Evolutionary conservation across 148 eudicot genomes (phyloP).

Genomic region (Tetragonia tetragonoides): DNA sequence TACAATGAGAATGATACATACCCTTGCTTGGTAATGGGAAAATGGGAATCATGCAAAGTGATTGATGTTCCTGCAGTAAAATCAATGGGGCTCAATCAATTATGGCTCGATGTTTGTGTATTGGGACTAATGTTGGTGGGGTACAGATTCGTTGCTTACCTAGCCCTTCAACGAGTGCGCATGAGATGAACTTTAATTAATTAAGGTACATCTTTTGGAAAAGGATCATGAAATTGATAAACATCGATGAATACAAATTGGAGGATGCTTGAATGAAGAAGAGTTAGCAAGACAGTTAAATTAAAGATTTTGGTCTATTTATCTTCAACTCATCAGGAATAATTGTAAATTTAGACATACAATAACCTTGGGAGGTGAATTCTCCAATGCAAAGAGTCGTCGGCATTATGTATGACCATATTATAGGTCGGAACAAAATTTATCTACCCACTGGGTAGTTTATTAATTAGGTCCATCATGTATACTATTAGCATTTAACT

Average conservation of each 20-base stretch:
- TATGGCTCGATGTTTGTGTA: slow-evolving; percentile 63
- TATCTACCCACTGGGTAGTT: too few relatives aligned
- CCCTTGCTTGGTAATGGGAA: slow-evolving; percentile 55
- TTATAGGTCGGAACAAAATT: too few relatives aligned
- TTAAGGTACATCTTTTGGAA: slow-evolving; percentile 7
- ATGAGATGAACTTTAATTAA: slow-evolving; percentile 27
- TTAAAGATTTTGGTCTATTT: slow-evolving; percentile 1
- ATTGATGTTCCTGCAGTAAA: slow-evolving; percentile 63
- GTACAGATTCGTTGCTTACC: slow-evolving; percentile 78
- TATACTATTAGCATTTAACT: too few relatives aligned
- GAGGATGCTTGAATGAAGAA: neutral
- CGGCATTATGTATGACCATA: neutral
- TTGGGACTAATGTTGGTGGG: slow-evolving; percentile 87
- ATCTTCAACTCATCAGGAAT: neutral
- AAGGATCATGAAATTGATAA: neutral
- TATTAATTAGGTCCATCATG: too few relatives aligned
- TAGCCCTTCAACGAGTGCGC: slow-evolving; percentile 68
- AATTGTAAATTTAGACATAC: neutral
- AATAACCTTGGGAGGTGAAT: slow-evolving; percentile 7
- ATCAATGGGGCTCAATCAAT: slow-evolving; percentile 61
- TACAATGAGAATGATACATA: slow-evolving; percentile 68
- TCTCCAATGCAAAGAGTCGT: neutral
- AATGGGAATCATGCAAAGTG: slow-evolving; percentile 65
- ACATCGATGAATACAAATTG: neutral
- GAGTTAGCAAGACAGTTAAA: neutral